Conservation (phyloP, 768 basidiomycete genomes). For the Mycena galopus region DNA sequence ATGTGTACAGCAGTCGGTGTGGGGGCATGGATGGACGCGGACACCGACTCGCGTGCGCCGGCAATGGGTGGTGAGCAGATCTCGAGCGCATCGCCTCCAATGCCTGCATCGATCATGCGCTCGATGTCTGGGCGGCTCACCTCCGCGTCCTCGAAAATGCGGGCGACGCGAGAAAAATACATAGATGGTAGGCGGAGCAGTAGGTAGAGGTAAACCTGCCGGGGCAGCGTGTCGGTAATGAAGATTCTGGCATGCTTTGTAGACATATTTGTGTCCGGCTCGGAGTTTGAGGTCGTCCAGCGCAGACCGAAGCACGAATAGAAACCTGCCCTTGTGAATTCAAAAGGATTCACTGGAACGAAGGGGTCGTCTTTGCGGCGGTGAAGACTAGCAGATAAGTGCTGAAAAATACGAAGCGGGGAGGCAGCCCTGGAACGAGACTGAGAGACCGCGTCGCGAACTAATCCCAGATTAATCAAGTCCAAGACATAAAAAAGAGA, state of each 20-base stretch:
- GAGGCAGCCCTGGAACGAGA: conserved; percentile 68
- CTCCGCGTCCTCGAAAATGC: conserved; percentile 83
- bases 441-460: conserved; percentile 56
- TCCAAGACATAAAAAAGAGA: neutral
- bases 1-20: conserved; percentile 31
- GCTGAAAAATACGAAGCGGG: conserved; percentile 70
- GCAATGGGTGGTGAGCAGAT: conserved; percentile 1
- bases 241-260: conserved; percentile 42
- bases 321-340: conserved; percentile 41
- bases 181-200: conserved; percentile 82
- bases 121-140: conserved; percentile 81
- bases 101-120: conserved; percentile 61
- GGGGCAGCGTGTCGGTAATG: conserved; percentile 55
- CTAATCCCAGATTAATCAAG: conserved; percentile 42
- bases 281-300: conserved; percentile 51
- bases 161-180: conserved; percentile 84
- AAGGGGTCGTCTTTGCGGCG: conserved; percentile 65
- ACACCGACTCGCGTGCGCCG: conserved; percentile 37
- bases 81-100: conserved; percentile 36
- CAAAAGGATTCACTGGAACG: conserved; percentile 69
- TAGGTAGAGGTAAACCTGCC: conserved; percentile 58
- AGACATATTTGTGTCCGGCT: neutral
- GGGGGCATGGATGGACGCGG: conserved; percentile 42
- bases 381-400: conserved; percentile 65
- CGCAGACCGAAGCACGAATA: conserved; percentile 34